Evolutionary conservation across 2,329 filamentous ascomycete species (phyloP).

Genomic region (Ophiocordyceps camponoti-saundersi): DNA sequence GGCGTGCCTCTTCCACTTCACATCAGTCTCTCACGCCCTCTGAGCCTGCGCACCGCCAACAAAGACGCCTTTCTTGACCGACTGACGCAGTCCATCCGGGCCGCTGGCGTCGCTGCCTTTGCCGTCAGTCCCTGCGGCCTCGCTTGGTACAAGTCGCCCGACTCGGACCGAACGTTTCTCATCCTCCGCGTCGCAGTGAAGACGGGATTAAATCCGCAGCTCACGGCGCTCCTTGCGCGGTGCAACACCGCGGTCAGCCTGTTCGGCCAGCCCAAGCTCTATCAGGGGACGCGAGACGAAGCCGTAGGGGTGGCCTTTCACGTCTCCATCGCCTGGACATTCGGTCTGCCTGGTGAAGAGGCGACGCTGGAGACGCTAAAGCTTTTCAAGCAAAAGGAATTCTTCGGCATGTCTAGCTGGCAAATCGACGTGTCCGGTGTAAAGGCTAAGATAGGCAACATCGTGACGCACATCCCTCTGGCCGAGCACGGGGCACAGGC

Average conservation of each 20-base stretch:
- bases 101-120: slow-evolving; percentile 14
- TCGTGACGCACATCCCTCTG: slow-evolving; percentile 35
- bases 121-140: slow-evolving; percentile 20
- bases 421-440: slow-evolving; percentile 39
- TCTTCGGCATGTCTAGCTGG: slow-evolving; percentile 19
- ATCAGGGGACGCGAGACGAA: slow-evolving; percentile 22
- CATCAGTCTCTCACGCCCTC: slow-evolving; percentile 72
- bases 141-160: slow-evolving; percentile 33
- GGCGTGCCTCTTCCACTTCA: slow-evolving; percentile 68
- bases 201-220: slow-evolving; percentile 26
- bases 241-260: slow-evolving; percentile 46
- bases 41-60: slow-evolving; percentile 56
- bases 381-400: slow-evolving; percentile 9
- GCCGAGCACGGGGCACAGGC: slow-evolving; percentile 1
- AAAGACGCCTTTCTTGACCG: slow-evolving; percentile 49
- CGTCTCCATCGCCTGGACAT: slow-evolving; percentile 75
- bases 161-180: slow-evolving; percentile 64
- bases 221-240: slow-evolving; percentile 44
- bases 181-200: slow-evolving; percentile 48
- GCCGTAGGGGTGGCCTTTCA: slow-evolving; percentile 45
- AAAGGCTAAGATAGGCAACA: slow-evolving; percentile 62
- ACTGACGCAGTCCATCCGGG: slow-evolving; percentile 26
- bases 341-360: slow-evolving; percentile 33
- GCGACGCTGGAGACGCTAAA: slow-evolving; percentile 10
- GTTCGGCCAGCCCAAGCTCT: slow-evolving; percentile 56